These are phyloP conservation scores for Neurospora cerealis DNA, from an alignment of 495 filamentous ascomycete species.

Conservation along the genomic window DNA sequence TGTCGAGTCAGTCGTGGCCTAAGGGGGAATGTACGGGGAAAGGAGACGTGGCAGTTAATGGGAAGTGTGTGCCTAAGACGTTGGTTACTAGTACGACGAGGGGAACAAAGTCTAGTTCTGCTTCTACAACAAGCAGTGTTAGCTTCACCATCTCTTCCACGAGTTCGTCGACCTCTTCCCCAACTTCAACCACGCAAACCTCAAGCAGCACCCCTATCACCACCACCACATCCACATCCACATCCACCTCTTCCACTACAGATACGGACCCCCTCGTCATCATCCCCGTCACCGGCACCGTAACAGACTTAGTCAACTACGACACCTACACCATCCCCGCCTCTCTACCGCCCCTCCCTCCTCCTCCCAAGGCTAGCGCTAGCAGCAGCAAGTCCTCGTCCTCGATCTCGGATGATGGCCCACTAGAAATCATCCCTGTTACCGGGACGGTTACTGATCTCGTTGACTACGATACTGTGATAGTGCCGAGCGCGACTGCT, in stretches of 20 bases:
- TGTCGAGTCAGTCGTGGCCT: not conserved
- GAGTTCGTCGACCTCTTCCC: not conserved
- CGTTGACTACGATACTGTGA: not conserved
- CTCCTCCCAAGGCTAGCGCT: not conserved
- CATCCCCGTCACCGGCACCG: not conserved
- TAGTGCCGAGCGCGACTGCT: not conserved
- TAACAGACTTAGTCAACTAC: not conserved
- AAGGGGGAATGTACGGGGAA: not conserved
- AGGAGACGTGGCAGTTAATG: not conserved
- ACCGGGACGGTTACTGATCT: not conserved
- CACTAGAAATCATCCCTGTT: not conserved
- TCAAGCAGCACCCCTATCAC: not conserved
- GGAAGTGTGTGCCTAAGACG: not conserved
- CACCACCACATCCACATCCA: not conserved
- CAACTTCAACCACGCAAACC: not conserved
- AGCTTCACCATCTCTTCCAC: not conserved
- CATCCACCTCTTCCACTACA: no score
- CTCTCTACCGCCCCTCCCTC: not conserved
- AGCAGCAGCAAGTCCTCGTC: not conserved
- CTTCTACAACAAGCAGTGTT: not conserved
- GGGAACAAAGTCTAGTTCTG: no score
- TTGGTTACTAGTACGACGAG: no score
- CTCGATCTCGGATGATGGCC: not conserved
- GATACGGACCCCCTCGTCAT: not conserved
- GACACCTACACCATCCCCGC: not conserved